phyloP scores from a whole-genome alignment of 371 early-diverging fungal species.

The Dentiscutata heterogama region DNA sequence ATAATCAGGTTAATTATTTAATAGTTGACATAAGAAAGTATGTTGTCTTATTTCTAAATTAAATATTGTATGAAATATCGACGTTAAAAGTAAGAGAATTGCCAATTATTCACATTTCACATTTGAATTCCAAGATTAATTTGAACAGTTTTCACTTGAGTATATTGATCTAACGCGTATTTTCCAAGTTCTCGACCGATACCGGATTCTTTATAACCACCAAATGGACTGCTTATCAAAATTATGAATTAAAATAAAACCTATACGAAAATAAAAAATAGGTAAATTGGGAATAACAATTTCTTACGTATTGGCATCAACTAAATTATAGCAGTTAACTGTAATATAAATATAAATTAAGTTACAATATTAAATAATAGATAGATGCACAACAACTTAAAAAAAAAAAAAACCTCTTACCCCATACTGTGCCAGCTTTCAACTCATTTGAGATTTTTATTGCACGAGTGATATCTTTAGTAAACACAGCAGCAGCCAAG shows the following conservation, averaged over 20 bases:
- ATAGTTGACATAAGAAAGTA: too few species aligned
- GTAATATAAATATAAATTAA: background rate
- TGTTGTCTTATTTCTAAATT: too few species aligned
- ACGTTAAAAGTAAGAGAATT: too few species aligned
- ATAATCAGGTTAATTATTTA: too few species aligned
- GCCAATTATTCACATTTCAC: too few species aligned
- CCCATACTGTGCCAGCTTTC: slow-evolving; percentile 88
- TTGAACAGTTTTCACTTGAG: slow-evolving; percentile 74
- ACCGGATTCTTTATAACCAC: slow-evolving; percentile 91
- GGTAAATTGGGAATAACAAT: background rate
- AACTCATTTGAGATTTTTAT: slow-evolving; percentile 72
- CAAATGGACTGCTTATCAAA: slow-evolving; percentile 73
- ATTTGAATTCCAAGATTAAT: slow-evolving; percentile 46
- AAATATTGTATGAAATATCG: too few species aligned
- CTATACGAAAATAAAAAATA: background rate
- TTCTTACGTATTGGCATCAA: slow-evolving; percentile 9
- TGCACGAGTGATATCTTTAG: slow-evolving; percentile 72
- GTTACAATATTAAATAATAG: background rate
- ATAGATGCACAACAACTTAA: background rate
- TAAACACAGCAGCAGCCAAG: slow-evolving; percentile 87
- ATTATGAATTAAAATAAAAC: background rate
- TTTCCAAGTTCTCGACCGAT: slow-evolving; percentile 75
- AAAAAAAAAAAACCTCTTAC: slow-evolving; percentile 56
- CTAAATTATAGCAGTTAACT: slow-evolving; percentile 33
- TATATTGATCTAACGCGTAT: slow-evolving; percentile 77